phyloP scores from a whole-genome alignment of 164 flowering plant genomes.

The Chimonanthus praecox region DNA sequence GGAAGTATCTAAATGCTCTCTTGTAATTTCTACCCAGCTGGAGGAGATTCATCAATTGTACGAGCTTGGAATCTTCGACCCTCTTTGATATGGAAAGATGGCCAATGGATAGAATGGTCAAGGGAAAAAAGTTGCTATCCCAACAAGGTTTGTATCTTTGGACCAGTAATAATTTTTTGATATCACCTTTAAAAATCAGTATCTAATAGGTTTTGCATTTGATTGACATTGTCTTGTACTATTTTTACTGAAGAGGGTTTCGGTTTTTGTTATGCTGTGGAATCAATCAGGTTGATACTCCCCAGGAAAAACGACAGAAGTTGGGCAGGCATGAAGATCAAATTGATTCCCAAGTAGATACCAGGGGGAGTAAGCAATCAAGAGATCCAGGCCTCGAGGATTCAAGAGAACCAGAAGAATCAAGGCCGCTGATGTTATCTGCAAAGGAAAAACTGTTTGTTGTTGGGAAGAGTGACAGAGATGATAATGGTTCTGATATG shows the following conservation, averaged over 20 bases:
- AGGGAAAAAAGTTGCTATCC: conserved; percentile 21
- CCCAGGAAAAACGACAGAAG: conserved; percentile 65
- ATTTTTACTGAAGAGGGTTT: neutral
- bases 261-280: neutral
- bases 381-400: conserved; percentile 24
- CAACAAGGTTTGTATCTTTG: conserved; percentile 37
- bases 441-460: conserved; percentile 51
- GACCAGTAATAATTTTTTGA: neutral
- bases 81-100: conserved; percentile 73
- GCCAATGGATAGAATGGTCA: conserved; percentile 75
- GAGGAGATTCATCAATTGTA: conserved; percentile 53
- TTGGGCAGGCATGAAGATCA: conserved; percentile 25
- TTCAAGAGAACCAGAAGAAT: conserved; percentile 33
- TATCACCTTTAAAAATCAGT: neutral
- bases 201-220: neutral
- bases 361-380: conserved; percentile 30
- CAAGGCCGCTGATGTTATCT: conserved; percentile 36
- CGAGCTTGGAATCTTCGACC: conserved; percentile 82
- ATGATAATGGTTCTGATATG: conserved; percentile 35
- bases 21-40: conserved; percentile 39
- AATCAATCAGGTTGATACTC: conserved; percentile 62
- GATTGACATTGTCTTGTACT: neutral
- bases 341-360: conserved; percentile 26
- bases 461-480: conserved; percentile 51
- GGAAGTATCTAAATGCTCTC: neutral